Evolutionary conservation across 306 rosid species (phyloP).

Genomic region (Quillaja saponaria): DNA sequence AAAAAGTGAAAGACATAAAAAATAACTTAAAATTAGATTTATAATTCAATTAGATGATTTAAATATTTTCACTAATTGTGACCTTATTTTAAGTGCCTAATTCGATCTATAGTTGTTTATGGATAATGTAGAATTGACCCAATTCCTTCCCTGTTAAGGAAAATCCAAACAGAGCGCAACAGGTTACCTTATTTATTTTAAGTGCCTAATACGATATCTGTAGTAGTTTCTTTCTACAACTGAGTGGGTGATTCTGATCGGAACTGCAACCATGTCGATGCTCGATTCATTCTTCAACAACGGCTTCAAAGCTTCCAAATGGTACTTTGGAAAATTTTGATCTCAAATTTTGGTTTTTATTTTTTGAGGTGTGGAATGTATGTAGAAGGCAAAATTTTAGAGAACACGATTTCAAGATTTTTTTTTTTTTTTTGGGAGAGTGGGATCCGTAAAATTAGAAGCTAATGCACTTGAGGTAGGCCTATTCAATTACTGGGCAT

Average conservation of each 20-base stretch:
- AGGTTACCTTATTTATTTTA: no score
- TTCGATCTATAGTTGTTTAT: no score
- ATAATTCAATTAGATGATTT: no score
- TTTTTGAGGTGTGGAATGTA: conserved; percentile 6
- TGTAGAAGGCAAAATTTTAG: not conserved
- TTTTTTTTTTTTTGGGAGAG: not conserved
- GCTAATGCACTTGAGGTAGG: not conserved
- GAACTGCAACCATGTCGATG: conserved; percentile 60
- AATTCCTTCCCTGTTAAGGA: no score
- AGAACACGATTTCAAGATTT: not conserved
- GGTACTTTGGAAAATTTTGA: conserved; percentile 43
- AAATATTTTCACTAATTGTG: no score
- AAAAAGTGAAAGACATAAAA: no score
- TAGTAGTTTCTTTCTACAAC: conserved; percentile 5
- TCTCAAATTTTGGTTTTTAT: not conserved
- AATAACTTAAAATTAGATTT: no score
- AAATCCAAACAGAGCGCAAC: no score
- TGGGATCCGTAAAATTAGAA: not conserved
- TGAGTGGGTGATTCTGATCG: conserved; percentile 39
- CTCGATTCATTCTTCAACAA: conserved; percentile 86
- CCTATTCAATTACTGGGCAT: conserved; percentile 9
- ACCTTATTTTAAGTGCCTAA: no score
- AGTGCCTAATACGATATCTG: no score
- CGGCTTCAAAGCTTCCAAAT: conserved; percentile 86
- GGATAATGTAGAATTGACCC: no score